Base-by-base conservation (phyloP, 1,284 basidiomycete genomes). In the Mycena citricolor region DNA sequence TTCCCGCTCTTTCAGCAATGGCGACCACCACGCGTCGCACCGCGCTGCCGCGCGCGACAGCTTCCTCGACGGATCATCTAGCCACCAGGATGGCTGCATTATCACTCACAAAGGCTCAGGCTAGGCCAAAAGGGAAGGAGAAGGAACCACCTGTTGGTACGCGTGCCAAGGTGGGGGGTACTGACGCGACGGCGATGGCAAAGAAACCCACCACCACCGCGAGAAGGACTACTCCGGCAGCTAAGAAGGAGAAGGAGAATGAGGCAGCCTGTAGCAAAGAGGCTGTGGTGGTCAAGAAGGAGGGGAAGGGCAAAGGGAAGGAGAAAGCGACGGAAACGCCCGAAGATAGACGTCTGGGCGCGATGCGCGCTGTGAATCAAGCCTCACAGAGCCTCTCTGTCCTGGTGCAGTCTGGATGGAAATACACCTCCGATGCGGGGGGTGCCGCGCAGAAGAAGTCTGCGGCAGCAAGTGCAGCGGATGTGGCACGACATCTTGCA, bases 361-460 rank as follows among this genome's bases (percentile, higher is more conserved):
- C 73, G 1, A 87, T 87, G 84, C 73, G 73, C 20, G 61, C 67
- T 1, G 73, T 87, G 8, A 90, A 88, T 49, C 44, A 68, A 1
- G 72, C 77, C 0, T 77, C 83, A 4, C 82, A 84, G 51, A 64
- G 62, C 1, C 62, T 90, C 5, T 75, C 78, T 3, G 51, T 56
- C 1, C 47, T 76, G 10, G 59, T 76, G 24, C 76, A 83, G 46
- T 71, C 76, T 0, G 83, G 83, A 0, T 84, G 78, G 80, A 83
- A 70, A 55, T 61, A 55, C 39, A 63, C 66, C 5, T 48, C 57
- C 5, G 56, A 61, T 30, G 30, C 42, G 45, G 42, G 28, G 22
- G 24, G 57, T 44, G 42, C 46, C 37, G 28, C 55, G 10, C 38
- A 57, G 26, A 56, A 55, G 46, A 60, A 51, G 24, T 54, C 61